Evolutionary conservation across 306 rosid species (phyloP), one percentile per base, ranked within the genome.

Genomic region (Gastrolobium villosum): DNA sequence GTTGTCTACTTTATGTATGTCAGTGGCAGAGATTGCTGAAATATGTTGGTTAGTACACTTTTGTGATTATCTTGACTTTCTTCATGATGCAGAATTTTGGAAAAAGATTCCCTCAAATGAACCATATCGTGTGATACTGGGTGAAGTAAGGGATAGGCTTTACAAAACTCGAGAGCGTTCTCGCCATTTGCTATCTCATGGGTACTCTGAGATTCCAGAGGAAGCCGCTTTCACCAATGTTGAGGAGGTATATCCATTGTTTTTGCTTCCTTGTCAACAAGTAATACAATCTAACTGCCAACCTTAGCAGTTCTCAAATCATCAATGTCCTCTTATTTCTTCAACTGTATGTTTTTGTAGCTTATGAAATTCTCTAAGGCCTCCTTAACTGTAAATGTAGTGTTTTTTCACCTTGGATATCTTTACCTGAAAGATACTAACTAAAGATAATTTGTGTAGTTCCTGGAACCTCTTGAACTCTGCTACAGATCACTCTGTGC

Each of bases 151-250:
- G 80, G 98, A 96, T 67, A 96, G 87, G 90, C 99, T 96, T 37
- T 96, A 96, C 79, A 86, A 90, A 54, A 96, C 99, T 10, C 99
- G 99, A 32, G 99, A 96, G 69, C 97, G 96, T 15, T 88, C 96
- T 73, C 99, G 99, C 70, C 88, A 91, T 86, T 77, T 96, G 79
- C 87, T 96, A 43, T 88, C 97, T 71, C 56, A 82, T 57, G 99
- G 99, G 5, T 68, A 84, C 80, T 96, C 97, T 53, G 99, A 96
- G 15, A 91, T 96, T 79, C 93, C 99, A 2, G 99, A 93, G 87
- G 99, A 93, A 45, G 90, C 91, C 72, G 78, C 96, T 59, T 91
- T 93, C 85, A 86, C 93, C 68, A 82, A 85, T 85, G 90, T 93
- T 72, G 99, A 96, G 82, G 79, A 93, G 94, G 99, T 76, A 69